Evolutionary conservation across 2,329 filamentous ascomycete genomes (phyloP), one percentile per base, ranked within the genome.

Genomic region (Lecanicillium sp.): DNA sequence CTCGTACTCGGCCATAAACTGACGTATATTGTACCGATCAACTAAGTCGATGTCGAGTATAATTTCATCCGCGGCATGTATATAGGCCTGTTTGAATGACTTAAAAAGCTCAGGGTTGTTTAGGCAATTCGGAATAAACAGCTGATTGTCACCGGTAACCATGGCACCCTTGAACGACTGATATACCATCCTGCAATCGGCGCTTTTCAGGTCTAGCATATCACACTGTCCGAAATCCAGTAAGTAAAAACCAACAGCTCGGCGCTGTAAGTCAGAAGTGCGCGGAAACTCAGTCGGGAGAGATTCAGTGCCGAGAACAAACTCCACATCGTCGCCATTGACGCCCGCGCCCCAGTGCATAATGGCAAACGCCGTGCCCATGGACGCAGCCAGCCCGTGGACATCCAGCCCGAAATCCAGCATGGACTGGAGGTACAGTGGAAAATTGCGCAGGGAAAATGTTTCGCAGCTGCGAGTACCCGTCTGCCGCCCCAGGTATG

Each of bases 211-310:
- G 33, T 52, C 41, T 4, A 52, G 47, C 19, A 27, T 11, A 9
- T 47, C 42, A 27, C 49, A 53, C 28, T 52, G 48, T 3, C 48
- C 48, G 28, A 51, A 52, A 19, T 51, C 48, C 9, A 52, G 45
- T 15, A 52, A 43, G 17, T 42, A 48, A 12, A 51, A 27, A 3
- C 38, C 33, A 17, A 47, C 31, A 12, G 17, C 27, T 10, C 45
- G 30, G 12, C 46, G 29, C 33, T 50, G 44, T 1, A 46, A 25
- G 17, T 40, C 33, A 9, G 30, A 18, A 10, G 13, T 13, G 7
- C 20, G 18, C 9, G n/a, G n/a, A n/a, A n/a, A 15, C n/a, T 19
- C 30, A 17, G 32, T 15, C 22, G 17, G 3, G 11, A 22, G 9
- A 4, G 27, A 12, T 28, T 17, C 33, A 14, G 39, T 44, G 0